Evolutionary conservation across 805 yeast species (phyloP), one percentile per base, ranked within the genome.

Genomic region (Hanseniaspora guilliermondii): DNA sequence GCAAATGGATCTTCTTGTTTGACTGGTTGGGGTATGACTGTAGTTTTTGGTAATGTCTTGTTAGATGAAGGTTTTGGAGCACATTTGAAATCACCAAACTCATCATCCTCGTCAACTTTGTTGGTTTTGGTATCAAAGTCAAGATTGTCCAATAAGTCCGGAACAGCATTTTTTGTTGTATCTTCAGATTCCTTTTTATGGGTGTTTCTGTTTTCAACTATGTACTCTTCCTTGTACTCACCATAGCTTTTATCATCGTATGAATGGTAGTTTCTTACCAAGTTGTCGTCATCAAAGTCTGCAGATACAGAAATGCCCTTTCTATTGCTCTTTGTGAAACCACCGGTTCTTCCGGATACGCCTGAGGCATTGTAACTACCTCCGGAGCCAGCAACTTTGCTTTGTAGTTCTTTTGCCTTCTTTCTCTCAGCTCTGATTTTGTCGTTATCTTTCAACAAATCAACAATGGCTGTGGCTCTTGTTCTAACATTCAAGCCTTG

Each of bases 401-500:
- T 80, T 36, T 87, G 76, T 60, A 87, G 85, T 17, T 82, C 84
- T 60, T 93, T 79, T n/a, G 96, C 88, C 74, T 85, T 87, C 68
- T 85, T 87, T 58, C 97, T 77, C 68, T 89, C 97, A 39, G 79
- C 71, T 58, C 97, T 78, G 52, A 91, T 81, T 66, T 73, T 71
- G 6, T 75, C 74, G 62, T 87, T 95, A 67, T 87, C 95, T 61
- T 80, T 80, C 60, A 93, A 74, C 60, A 93, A 73, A 16, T 74
- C 75, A 25, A 81, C 72, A 58, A 93, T 73, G 58, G 80, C 82
- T 67, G 87, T 85, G 32, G 96, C 83, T 61, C 96, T 80, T 70
- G 87, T 89, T 64, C 98, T 79, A 56, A 93, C 96, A 65, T 91
- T 89, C 60, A 88, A 80, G 53, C 98, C 98, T 70, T 89, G 97